Conservation (phyloP, 1,139 yeast genomes). For the Saccharomycopsis phalli region DNA sequence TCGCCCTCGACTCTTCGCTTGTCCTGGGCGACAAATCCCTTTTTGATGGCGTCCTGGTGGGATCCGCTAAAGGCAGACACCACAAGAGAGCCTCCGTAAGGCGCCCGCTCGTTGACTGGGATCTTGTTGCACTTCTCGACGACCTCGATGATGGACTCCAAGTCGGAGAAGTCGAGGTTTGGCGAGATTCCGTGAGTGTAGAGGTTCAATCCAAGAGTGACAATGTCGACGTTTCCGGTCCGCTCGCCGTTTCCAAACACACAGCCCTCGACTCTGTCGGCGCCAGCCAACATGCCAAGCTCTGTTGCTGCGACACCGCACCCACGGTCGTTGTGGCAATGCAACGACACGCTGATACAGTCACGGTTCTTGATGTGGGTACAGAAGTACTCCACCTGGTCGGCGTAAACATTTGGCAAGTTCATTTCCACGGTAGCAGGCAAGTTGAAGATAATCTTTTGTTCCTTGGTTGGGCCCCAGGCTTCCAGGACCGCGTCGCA, state of each 20-base stretch:
- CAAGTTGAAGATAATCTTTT: constrained; percentile 86
- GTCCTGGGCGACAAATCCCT: constrained; percentile 69
- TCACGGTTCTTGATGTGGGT: constrained; percentile 75
- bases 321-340: constrained; percentile 95
- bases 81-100: constrained; percentile 93
- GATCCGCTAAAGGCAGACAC: constrained; percentile 96
- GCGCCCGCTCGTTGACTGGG: constrained; percentile 89
- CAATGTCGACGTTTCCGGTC: constrained; percentile 95
- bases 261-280: constrained; percentile 97
- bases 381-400: constrained; percentile 87
- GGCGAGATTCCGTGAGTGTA: constrained; percentile 93
- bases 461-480: constrained; percentile 79
- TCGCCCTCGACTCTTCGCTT: constrained; percentile 38
- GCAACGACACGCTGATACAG: constrained; percentile 79
- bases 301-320: constrained; percentile 98
- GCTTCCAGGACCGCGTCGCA: constrained; percentile 94
- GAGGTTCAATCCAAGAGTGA: constrained; percentile 83
- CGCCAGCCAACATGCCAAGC: constrained; percentile 89
- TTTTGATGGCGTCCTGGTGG: constrained; percentile 97
- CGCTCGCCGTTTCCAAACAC: constrained; percentile 97
- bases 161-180: constrained; percentile 76
- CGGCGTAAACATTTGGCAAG: constrained; percentile 91
- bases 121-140: constrained; percentile 94
- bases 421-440: constrained; percentile 99
- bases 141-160: constrained; percentile 70